phyloP scores from a whole-genome alignment of 768 basidiomycete genomes.

The Kwoniella bestiolae region DNA sequence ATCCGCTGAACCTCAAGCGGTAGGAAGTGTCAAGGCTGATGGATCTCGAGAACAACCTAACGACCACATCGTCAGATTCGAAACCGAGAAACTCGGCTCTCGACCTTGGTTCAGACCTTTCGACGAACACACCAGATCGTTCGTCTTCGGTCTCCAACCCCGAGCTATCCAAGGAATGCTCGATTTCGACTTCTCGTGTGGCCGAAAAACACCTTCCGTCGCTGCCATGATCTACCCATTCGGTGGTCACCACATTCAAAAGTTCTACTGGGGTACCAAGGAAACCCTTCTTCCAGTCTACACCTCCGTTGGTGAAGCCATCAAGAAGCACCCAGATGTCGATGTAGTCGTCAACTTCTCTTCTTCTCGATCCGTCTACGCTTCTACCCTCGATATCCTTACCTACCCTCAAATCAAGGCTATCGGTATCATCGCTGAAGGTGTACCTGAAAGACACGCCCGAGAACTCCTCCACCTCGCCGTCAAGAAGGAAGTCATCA shows the following conservation, averaged over 20 bases:
- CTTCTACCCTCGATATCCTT: slow-evolving; percentile 89
- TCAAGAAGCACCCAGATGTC: slow-evolving; percentile 91
- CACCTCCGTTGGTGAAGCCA: slow-evolving; percentile 86
- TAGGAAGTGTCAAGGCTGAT: slow-evolving; percentile 75
- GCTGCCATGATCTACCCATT: slow-evolving; percentile 99
- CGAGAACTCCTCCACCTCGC: slow-evolving; percentile 92
- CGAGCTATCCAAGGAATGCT: slow-evolving; percentile 98
- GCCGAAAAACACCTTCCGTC: slow-evolving; percentile 84
- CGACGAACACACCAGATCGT: slow-evolving; percentile 88
- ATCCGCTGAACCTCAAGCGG: slow-evolving; percentile 31
- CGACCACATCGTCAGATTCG: slow-evolving; percentile 91
- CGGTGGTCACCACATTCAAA: slow-evolving; percentile 99
- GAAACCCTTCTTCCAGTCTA: slow-evolving; percentile 98
- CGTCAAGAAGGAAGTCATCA: slow-evolving; percentile 80
- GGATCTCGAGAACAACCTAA: slow-evolving; percentile 80
- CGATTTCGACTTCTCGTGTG: slow-evolving; percentile 99
- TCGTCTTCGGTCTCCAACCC: slow-evolving; percentile 98
- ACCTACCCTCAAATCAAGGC: slow-evolving; percentile 69
- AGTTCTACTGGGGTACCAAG: slow-evolving; percentile 99
- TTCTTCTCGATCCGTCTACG: slow-evolving; percentile 88
- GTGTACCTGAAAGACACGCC: slow-evolving; percentile 97
- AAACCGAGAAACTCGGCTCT: slow-evolving; percentile 58
- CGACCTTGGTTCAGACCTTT: slow-evolving; percentile 90
- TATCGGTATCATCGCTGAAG: slow-evolving; percentile 95
- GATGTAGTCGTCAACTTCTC: slow-evolving; percentile 99